Conservation (phyloP, 176 grass and related monocot genomes). For the Dactylis glomerata region DNA sequence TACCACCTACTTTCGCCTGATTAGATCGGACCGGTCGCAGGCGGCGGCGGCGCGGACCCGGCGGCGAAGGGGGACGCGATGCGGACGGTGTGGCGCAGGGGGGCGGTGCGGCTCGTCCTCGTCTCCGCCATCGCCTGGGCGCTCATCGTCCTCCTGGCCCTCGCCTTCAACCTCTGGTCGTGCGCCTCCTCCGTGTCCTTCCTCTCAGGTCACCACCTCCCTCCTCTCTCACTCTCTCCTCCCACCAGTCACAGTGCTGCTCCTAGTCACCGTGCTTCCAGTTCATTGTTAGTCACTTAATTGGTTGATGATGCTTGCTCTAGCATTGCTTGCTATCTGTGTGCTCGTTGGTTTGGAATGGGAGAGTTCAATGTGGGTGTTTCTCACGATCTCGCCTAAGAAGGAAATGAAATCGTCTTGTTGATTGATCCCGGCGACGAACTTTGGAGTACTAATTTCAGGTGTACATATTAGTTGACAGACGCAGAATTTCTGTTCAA, state of each 20-base stretch:
- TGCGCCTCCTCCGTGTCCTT: constrained; percentile 67
- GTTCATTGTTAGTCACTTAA: background rate
- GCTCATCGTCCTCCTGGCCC: constrained; percentile 68
- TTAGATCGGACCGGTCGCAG: constrained; percentile 7
- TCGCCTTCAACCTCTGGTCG: constrained; percentile 92
- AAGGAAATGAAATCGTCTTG: background rate
- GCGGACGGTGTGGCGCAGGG: constrained; percentile 57
- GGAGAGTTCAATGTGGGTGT: background rate
- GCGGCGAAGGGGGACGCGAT: constrained; percentile 18
- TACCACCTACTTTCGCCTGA: background rate
- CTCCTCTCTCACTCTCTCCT: background rate
- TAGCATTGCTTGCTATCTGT: background rate
- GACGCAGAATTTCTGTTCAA: background rate
- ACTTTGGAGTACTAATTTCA: no score
- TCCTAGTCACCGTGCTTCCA: background rate
- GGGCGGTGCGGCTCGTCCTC: constrained; percentile 64
- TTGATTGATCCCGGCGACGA: background rate
- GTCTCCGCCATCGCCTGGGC: constrained; percentile 74
- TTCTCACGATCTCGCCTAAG: background rate
- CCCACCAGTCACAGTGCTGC: background rate
- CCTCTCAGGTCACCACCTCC: constrained; percentile 55
- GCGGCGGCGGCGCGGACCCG: constrained; percentile 10
- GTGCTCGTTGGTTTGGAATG: background rate
- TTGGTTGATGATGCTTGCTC: background rate
- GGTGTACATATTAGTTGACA: background rate